Conservation (phyloP, 257 asterid species). For the Jasminum sambac region DNA sequence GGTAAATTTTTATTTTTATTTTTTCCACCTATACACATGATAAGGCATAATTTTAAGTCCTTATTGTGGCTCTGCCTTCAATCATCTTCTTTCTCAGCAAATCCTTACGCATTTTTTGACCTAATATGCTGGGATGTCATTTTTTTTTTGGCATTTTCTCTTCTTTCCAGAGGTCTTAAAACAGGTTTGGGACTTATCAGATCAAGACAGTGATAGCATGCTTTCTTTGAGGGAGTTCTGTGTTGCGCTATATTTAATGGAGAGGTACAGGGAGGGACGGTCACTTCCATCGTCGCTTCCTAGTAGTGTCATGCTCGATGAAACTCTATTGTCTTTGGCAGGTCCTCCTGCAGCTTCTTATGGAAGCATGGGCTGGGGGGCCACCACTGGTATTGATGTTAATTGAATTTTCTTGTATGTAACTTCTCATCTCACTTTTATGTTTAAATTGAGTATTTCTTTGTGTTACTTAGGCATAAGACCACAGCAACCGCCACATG, state of each 20-base stretch:
- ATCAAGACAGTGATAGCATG: constrained; percentile 96
- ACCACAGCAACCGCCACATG: constrained; percentile 63
- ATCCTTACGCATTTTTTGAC: background rate
- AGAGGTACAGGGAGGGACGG: constrained; percentile 85
- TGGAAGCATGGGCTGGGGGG: constrained; percentile 66
- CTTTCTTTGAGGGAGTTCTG: constrained; percentile 95
- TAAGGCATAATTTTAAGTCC: constrained; percentile 1
- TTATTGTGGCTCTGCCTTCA: constrained; percentile 5
- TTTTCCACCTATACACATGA: constrained; percentile 8
- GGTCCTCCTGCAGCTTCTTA: constrained; percentile 77
- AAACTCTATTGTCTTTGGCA: constrained; percentile 64
- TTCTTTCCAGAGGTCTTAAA: constrained; percentile 77
- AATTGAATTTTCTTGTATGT: constrained; percentile 21
- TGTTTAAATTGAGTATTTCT: constrained; percentile 18
- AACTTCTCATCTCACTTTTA: constrained; percentile 12
- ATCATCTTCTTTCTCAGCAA: background rate
- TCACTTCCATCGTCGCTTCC: constrained; percentile 76
- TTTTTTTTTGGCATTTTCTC: constrained; percentile 29
- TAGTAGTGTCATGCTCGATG: constrained; percentile 83
- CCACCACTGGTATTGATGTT: constrained; percentile 56
- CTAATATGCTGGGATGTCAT: constrained; percentile 20
- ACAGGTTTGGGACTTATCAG: constrained; percentile 98
- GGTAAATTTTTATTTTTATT: constrained; percentile 10
- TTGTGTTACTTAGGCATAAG: constrained; percentile 54
- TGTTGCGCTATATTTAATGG: constrained; percentile 87